Percentiles rank a stretch among this genome's conserved stretches.
These are phyloP conservation scores for Thelonectria blattea DNA, from an alignment of 2,329 filamentous ascomycete species.

Conservation along the genomic window DNA sequence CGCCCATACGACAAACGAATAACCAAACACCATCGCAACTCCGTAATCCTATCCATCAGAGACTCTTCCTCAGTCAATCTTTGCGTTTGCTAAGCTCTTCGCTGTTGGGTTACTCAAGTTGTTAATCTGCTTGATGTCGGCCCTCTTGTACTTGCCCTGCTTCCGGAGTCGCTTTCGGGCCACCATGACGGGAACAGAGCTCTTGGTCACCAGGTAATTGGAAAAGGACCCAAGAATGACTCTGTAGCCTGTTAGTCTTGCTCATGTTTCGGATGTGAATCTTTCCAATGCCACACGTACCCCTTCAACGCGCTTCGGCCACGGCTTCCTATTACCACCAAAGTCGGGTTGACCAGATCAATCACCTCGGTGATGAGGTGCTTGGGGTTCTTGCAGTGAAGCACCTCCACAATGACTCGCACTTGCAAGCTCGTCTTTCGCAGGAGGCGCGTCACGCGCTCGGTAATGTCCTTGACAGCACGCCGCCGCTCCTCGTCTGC, in stretches of 20 bases:
- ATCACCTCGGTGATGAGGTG: conserved; percentile 98
- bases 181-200: conserved; percentile 97
- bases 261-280: not conserved
- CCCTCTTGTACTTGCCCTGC: conserved; percentile 78
- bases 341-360: conserved; percentile 86
- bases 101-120: conserved; percentile 76
- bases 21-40: conserved; percentile 23
- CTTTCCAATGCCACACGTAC: conserved; percentile 56
- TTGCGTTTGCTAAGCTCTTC: conserved; percentile 71
- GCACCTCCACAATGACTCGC: conserved; percentile 90
- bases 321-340: conserved; percentile 91
- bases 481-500: conserved; percentile 80
- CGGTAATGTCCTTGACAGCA: conserved; percentile 83
- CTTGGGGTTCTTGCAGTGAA: conserved; percentile 97
- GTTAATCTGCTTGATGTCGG: conserved; percentile 75
- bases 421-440: conserved; percentile 93
- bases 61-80: conserved; percentile 66
- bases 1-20: conserved; percentile 18
- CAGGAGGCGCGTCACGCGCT: conserved; percentile 82
- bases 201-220: conserved; percentile 97
- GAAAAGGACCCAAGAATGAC: conserved; percentile 95
- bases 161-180: conserved; percentile 89
- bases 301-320: conserved; percentile 92
- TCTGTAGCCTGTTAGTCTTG: conserved; percentile 56
- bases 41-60: conserved; percentile 10